phyloP scores from a whole-genome alignment of 139 green algal species.

The Chlorella sp. region DNA sequence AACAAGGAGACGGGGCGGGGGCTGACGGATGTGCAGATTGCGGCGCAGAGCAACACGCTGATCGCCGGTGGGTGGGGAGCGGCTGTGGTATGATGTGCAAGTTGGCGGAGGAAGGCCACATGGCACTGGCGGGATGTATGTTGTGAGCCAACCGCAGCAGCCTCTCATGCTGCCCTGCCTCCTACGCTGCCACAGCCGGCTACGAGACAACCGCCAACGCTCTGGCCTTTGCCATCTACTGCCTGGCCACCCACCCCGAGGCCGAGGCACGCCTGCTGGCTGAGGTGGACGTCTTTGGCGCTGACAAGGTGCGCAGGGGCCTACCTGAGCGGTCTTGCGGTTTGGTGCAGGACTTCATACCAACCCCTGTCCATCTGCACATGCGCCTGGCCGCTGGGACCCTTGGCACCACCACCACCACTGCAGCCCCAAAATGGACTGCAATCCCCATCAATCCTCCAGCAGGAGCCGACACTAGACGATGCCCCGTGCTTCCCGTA shows the following conservation, averaged over 20 bases:
- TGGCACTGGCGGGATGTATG: too few species aligned
- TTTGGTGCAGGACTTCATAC: too few species aligned
- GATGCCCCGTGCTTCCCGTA: conserved; percentile 39
- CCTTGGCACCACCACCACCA: too few species aligned
- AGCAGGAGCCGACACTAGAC: conserved; percentile 9
- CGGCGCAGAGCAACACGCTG: conserved; percentile 45
- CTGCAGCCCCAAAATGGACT: too few species aligned
- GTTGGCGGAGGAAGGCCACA: too few species aligned
- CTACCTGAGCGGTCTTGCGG: too few species aligned
- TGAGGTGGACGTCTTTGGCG: conserved; percentile 47
- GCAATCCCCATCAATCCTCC: too few species aligned
- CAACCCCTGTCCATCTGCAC: too few species aligned
- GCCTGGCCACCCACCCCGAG: conserved; percentile 38
- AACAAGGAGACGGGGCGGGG: conserved; percentile 41
- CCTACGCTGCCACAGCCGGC: conserved; percentile 6
- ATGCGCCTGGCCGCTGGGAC: too few species aligned
- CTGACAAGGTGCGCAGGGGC: not conserved
- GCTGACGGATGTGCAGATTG: conserved; percentile 35
- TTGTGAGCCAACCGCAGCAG: too few species aligned
- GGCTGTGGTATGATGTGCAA: too few species aligned
- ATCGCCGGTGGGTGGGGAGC: conserved; percentile 18
- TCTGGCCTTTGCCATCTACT: conserved; percentile 42
- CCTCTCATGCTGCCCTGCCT: not conserved
- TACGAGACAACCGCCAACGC: conserved; percentile 38
- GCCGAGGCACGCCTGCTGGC: conserved; percentile 32